A percentile compares a stretch with the other conserved stretches of the same genome.
These are phyloP conservation scores for Pseudoperonospora humuli DNA, from an alignment of 352 stramenopile species.

Conservation along the genomic window DNA sequence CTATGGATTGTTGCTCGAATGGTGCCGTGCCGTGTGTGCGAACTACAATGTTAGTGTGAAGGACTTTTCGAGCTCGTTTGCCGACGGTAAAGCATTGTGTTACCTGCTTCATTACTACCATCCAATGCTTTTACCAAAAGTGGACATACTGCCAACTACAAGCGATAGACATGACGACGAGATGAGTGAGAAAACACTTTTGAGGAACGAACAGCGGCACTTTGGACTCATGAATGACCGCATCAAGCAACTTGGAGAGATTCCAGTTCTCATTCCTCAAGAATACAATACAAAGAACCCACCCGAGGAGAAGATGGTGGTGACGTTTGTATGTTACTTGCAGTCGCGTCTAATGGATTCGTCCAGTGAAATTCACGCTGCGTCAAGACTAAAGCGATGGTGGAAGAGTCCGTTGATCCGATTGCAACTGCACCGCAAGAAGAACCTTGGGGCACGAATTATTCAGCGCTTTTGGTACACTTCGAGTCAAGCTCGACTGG, in stretches of 20 bases:
- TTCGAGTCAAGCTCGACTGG: conserved; percentile 61
- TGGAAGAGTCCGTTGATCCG: conserved; percentile 55
- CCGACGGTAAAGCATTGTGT: conserved; percentile 89
- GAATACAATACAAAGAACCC: conserved; percentile 85
- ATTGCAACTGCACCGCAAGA: conserved; percentile 48
- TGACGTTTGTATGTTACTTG: conserved; percentile 92
- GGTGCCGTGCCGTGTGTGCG: conserved; percentile 89
- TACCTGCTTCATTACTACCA: conserved; percentile 95
- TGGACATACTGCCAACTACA: conserved; percentile 48
- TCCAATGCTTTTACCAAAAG: conserved; percentile 78
- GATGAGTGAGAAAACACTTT: conserved; percentile 18
- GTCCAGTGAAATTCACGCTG: conserved; percentile 88
- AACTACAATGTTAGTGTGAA: conserved; percentile 80
- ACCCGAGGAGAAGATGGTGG: conserved; percentile 90
- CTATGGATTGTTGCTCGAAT: conserved; percentile 80
- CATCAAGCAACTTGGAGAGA: conserved; percentile 88
- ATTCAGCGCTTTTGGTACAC: conserved; percentile 80
- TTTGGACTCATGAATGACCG: conserved; percentile 82
- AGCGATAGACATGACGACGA: conserved; percentile 12
- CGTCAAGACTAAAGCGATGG: conserved; percentile 81
- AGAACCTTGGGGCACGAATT: conserved; percentile 40
- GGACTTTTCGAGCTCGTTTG: conserved; percentile 91
- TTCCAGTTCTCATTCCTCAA: conserved; percentile 85
- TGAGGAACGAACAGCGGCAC: conserved; percentile 80
- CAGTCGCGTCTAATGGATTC: conserved; percentile 92